A percentile compares a stretch with the other conserved stretches of the same genome.
These are phyloP conservation scores for Paracamarosporium sp. DNA, from an alignment of 2,329 filamentous ascomycete genomes.

Conservation along the genomic window DNA sequence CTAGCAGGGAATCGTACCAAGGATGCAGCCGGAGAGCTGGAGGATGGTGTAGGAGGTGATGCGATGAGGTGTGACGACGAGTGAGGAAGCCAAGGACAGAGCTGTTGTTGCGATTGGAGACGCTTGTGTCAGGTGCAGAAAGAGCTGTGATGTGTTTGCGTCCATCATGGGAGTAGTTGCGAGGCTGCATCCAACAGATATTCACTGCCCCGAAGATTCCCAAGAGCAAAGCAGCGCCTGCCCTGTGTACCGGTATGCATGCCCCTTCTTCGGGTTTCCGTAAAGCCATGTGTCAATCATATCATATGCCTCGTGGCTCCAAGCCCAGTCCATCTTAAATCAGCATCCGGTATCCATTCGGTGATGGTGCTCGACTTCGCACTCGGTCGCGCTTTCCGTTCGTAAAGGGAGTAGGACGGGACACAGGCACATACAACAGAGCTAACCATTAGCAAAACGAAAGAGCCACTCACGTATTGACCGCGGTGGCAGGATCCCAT, in stretches of 20 bases:
- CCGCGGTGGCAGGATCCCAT: slow-evolving; percentile 54
- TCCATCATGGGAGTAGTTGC: slow-evolving; percentile 3
- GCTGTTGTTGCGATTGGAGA: not conserved
- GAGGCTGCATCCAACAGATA: not conserved
- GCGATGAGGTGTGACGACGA: not conserved
- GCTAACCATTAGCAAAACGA: not conserved
- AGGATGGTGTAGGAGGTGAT: slow-evolving; percentile 8
- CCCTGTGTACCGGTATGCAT: not conserved
- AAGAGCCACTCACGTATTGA: slow-evolving; percentile 54
- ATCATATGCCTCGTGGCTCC: not conserved
- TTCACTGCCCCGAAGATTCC: not conserved
- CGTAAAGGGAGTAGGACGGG: not conserved
- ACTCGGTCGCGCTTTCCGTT: not conserved
- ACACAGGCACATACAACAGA: not conserved
- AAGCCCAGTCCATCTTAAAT: not conserved
- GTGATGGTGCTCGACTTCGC: not conserved
- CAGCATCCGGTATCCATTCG: not conserved
- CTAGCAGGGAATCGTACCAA: slow-evolving; percentile 6
- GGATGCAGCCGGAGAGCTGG: slow-evolving; percentile 9
- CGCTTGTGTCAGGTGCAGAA: not conserved
- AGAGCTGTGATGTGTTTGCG: slow-evolving; percentile 9
- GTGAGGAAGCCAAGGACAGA: not conserved
- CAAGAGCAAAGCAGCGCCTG: not conserved
- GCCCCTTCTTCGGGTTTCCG: not conserved
- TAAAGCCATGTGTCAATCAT: not conserved